A percentile compares a stretch with the other conserved stretches of the same genome.
Evolutionary conservation across 2,329 filamentous ascomycete genomes (phyloP).

Genomic region (Fusarium foetens): DNA sequence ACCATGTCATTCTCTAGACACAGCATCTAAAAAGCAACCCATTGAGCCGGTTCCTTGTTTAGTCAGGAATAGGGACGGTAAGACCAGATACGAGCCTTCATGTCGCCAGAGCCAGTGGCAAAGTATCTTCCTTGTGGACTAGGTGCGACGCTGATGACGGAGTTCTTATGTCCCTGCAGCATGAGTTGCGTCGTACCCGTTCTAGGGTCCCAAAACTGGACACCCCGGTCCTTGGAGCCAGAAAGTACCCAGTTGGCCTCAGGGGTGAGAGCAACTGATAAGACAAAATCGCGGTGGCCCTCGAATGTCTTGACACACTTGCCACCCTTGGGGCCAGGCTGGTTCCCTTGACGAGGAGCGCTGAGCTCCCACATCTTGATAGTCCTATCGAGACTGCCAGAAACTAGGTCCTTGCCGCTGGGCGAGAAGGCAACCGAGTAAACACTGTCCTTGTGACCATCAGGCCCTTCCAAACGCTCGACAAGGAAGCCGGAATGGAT

Average conservation of each 20-base stretch:
- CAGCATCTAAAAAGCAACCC: slow-evolving; percentile 29
- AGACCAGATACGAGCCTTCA: slow-evolving; percentile 97
- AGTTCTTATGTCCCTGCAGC: slow-evolving; percentile 99
- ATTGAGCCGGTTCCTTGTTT: slow-evolving; percentile 33
- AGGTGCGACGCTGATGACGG: slow-evolving; percentile 95
- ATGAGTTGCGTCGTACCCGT: slow-evolving; percentile 96
- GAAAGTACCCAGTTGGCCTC: slow-evolving; percentile 97
- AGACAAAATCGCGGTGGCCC: slow-evolving; percentile 96
- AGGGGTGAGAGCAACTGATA: slow-evolving; percentile 93
- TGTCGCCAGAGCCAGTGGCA: slow-evolving; percentile 95
- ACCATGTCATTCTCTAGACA: slow-evolving; percentile 8
- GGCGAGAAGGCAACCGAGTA: slow-evolving; percentile 97
- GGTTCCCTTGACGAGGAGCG: slow-evolving; percentile 73
- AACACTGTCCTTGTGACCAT: slow-evolving; percentile 96
- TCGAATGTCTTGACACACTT: slow-evolving; percentile 98
- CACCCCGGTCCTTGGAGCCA: slow-evolving; percentile 95
- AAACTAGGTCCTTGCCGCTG: slow-evolving; percentile 91
- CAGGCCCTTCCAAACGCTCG: slow-evolving; percentile 90
- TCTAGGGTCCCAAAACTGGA: slow-evolving; percentile 98
- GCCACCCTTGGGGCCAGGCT: slow-evolving; percentile 79
- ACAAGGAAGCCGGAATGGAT: slow-evolving; percentile 85
- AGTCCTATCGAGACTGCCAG: slow-evolving; percentile 94
- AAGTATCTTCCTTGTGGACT: slow-evolving; percentile 90
- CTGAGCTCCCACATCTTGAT: slow-evolving; percentile 99
- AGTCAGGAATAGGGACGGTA: slow-evolving; percentile 64